These are phyloP conservation scores for Jaminaea rosea DNA, from an alignment of 1,284 basidiomycete genomes.

Conservation along the genomic window DNA sequence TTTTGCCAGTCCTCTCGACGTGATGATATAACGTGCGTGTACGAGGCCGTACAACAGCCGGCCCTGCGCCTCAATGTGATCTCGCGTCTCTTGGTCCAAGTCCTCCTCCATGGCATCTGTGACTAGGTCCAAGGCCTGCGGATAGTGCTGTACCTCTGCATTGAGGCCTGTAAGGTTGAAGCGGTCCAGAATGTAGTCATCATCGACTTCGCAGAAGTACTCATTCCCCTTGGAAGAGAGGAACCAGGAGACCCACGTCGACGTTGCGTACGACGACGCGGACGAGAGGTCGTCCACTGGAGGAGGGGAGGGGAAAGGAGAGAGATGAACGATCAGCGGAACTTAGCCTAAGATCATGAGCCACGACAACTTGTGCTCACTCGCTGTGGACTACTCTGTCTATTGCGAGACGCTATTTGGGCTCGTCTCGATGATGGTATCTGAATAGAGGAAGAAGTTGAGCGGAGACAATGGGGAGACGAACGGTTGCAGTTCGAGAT, in stretches of 20 bases:
- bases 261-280: constrained; percentile 75
- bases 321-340: not conserved
- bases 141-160: constrained; percentile 88
- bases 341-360: no score
- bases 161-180: constrained; percentile 97
- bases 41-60: constrained; percentile 44
- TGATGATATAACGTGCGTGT: constrained; percentile 44
- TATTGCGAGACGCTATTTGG: no score
- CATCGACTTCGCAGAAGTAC: constrained; percentile 98
- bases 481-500: no score
- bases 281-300: constrained; percentile 73
- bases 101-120: constrained; percentile 53
- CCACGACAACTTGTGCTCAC: no score
- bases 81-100: constrained; percentile 34
- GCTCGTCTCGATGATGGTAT: no score
- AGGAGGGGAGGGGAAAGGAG: not conserved
- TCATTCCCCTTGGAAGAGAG: constrained; percentile 77
- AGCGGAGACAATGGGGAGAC: no score
- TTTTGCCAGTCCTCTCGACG: constrained; percentile 42
- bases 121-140: constrained; percentile 87
- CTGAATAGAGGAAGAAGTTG: no score
- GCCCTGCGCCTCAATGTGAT: constrained; percentile 42
- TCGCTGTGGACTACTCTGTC: no score
- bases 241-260: constrained; percentile 90
- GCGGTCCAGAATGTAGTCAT: constrained; percentile 95